These are phyloP conservation scores for Parmales sp. DNA, from an alignment of 108 stramenopile species.

Conservation along the genomic window DNA sequence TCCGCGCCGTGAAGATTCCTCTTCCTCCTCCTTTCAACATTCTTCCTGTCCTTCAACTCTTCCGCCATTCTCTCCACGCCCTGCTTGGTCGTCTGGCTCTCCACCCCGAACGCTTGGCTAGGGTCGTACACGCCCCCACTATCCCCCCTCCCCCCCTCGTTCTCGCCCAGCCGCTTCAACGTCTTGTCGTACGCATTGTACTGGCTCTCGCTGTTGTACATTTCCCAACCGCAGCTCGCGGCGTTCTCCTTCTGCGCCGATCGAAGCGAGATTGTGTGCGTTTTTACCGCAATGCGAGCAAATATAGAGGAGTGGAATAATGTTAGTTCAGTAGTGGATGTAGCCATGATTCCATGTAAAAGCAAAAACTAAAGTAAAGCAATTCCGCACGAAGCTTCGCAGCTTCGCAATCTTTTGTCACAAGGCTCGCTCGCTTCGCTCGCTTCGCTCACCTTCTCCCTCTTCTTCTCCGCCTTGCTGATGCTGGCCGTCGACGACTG, in stretches of 20 bases:
- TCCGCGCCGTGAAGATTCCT: neutral
- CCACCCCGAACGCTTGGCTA: neutral
- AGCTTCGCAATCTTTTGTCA: no score
- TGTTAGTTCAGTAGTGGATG: no score
- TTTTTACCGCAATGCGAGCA: no score
- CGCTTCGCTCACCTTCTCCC: neutral
- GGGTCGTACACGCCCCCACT: neutral
- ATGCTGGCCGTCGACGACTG: neutral
- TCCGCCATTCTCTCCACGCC: neutral
- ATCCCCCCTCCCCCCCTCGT: neutral
- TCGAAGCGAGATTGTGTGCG: no score
- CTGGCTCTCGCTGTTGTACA: neutral
- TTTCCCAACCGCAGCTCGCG: neutral
- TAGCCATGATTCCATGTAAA: no score
- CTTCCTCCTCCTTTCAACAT: neutral
- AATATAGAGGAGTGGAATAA: no score
- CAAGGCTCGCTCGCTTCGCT: no score
- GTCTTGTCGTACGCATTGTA: neutral
- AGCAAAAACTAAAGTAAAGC: no score
- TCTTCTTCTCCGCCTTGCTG: neutral
- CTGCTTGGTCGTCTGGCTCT: neutral
- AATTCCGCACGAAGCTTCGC: no score
- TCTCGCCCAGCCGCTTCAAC: neutral
- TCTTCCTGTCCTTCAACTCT: neutral
- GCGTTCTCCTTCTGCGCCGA: no score